Base-by-base conservation (phyloP, 768 basidiomycete species). In the Calocera viscosa region DNA sequence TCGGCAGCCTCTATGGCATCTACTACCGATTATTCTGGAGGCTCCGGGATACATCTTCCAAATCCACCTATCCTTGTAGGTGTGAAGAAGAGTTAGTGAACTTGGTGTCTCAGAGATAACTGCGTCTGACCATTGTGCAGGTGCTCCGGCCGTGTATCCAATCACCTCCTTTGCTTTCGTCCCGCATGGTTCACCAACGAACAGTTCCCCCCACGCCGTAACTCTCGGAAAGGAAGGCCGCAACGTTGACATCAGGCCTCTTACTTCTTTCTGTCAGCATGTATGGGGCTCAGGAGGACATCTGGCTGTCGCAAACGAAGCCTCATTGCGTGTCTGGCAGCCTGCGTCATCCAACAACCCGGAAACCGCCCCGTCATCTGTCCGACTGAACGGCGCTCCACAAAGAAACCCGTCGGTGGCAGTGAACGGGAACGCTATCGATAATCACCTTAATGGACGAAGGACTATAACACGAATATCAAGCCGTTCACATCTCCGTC, bases 151-250 rank as follows among this genome's bases (percentile, higher is more conserved):
- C 30, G 10, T 16, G 5, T 60, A 60, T 32, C 53, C 53, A 10
- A 60, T 60, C 53, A 60, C 53, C 3, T 60, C 53, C 11, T 60
- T 60, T 19, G 53, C 53, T 32, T 60, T 60, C 53, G 53, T 60
- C 5, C 53, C 53, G 26, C 53, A 60, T 60, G 53, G 53, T 22
- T 60, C 53, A 7, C 53, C 53, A 11, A 60, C 24, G 26, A 60
- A 60, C 22, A 60, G 53, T 26, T 60, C 53, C 5, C 5, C 53
- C 19, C 53, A 60, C 30, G 53, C 30, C 14, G 53, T 60, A 10
- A 60, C 53, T 26, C 53, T 60, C 19, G 53, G 53, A 30, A 26
- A 32, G 16, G 53, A 60, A 22, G 53, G 53, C 2, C 53, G 53
- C 22, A 60, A 60, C 30, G 30, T 60, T 32, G 53, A 60, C 30